A percentile compares a stretch with the other conserved stretches of the same genome.
Evolutionary conservation across 805 yeast genomes (phyloP).

Genomic region (Starmerella stigmatis): DNA sequence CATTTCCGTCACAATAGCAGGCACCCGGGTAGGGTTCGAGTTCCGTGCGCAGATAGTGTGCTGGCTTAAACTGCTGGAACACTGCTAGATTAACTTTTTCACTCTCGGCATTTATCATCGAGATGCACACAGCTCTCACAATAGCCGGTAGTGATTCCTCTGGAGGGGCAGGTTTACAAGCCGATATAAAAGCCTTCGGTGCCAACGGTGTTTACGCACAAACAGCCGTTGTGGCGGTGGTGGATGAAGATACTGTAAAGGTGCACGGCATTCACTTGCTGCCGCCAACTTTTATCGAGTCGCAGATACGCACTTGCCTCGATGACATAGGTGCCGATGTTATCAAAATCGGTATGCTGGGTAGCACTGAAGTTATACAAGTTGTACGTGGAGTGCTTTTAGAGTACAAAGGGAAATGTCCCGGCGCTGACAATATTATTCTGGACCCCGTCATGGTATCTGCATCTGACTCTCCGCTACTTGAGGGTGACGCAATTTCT

Average conservation of each 20-base stretch:
- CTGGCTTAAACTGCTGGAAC: too few relatives aligned
- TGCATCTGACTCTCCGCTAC: constrained; percentile 59
- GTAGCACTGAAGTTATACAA: constrained; percentile 42
- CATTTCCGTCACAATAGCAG: too few relatives aligned
- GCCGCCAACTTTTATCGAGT: constrained; percentile 33
- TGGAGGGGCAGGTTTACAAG: constrained; percentile 90
- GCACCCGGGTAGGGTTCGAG: too few relatives aligned
- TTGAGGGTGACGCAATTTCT: constrained; percentile 39
- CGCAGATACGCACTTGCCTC: constrained; percentile 44
- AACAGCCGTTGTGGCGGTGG: constrained; percentile 67
- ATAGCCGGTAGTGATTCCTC: constrained; percentile 63
- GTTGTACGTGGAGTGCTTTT: constrained; percentile 32
- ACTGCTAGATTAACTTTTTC: too few relatives aligned
- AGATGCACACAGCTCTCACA: constrained; percentile 17
- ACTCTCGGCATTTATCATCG: too few relatives aligned
- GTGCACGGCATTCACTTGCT: constrained; percentile 20
- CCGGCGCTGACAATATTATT: constrained; percentile 27
- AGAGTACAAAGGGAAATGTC: constrained; percentile 7
- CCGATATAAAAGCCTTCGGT: constrained; percentile 69
- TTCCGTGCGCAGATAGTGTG: too few relatives aligned
- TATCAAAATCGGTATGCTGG: constrained; percentile 70
- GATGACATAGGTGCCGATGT: constrained; percentile 54
- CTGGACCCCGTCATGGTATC: constrained; percentile 81
- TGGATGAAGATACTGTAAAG: constrained; percentile 59
- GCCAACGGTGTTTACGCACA: constrained; percentile 67